Base-by-base conservation (phyloP, 768 basidiomycete species). In the Auriculariales sp. region DNA sequence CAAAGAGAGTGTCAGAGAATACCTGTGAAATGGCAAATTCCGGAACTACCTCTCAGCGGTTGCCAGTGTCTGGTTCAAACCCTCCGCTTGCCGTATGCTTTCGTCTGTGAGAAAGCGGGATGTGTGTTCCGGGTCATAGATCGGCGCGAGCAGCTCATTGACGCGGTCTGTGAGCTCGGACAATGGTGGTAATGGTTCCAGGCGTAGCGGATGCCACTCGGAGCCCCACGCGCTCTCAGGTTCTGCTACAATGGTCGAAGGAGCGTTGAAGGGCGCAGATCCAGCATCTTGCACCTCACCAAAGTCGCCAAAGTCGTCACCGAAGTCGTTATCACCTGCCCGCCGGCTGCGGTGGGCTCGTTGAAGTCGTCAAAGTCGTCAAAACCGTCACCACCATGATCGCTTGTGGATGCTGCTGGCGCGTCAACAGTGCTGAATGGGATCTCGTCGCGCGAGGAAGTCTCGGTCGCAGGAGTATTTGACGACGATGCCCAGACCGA, bases 301-400 rank as follows among this genome's bases (percentile, higher is more conserved):
- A 62, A 90, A 90, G 59, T 91, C 90, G 15, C 82, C 87, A 64
- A 90, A 90, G 56, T 90, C 59, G 47, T 60, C 87, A 46, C 79
- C 85, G 64, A 88, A 88, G 52, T 88, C 85, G 56, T 88, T 89
- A 42, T 84, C 81, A 12, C 68, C 73, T 30, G 64, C 69, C 10
- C n/a, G n/a, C n/a, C 65, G 27, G 70, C 67, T 2, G 64, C 64
- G 29, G 75, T 74, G 54, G 64, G 65, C 53, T 66, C 59, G 54
- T 66, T 62, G 50, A 62, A 61, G 54, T 74, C 67, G 34, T 73
- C 76, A 61, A 83, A 82, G 50, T 78, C 78, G 52, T 81, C 74
- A 62, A 73, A 69, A 42, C 72, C 68, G 57, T 73, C 72, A n/a
- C n/a, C n/a, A n/a, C n/a, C n/a, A n/a, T n/a, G n/a, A 25, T 51